A percentile compares a stretch with the other conserved stretches of the same genome.
phyloP scores from a whole-genome alignment of 345 rosid genomes.

The Combretum micranthum region DNA sequence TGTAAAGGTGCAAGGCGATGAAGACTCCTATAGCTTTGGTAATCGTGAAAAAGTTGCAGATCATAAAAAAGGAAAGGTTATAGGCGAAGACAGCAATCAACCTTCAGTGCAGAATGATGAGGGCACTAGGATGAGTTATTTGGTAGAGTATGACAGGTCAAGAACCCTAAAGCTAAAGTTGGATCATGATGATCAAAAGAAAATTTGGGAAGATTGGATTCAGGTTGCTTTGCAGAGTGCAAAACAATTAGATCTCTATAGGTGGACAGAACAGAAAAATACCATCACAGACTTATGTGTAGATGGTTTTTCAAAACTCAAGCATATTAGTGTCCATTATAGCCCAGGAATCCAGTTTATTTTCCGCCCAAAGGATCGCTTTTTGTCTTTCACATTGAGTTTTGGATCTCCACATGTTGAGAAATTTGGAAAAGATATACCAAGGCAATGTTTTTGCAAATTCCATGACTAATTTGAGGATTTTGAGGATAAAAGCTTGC shows the following conservation, averaged over 20 bases:
- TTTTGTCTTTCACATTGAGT: neutral
- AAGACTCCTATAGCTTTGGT: too few relatives aligned
- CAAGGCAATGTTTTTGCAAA: neutral
- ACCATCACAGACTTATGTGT: conserved; percentile 4
- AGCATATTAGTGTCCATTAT: conserved; percentile 6
- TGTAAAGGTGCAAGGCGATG: too few relatives aligned
- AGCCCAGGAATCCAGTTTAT: neutral
- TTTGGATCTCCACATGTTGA: neutral
- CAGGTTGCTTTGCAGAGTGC: conserved; percentile 2
- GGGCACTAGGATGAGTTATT: too few relatives aligned
- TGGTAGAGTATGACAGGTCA: too few relatives aligned
- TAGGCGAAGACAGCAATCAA: too few relatives aligned
- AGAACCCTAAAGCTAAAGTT: too few relatives aligned
- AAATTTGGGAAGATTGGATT: neutral
- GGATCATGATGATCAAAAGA: too few relatives aligned
- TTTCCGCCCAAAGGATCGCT: conserved; percentile 5
- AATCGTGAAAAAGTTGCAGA: too few relatives aligned
- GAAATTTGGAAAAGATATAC: conserved; percentile 10
- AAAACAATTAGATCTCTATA: conserved; percentile 10
- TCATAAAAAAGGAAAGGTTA: too few relatives aligned
- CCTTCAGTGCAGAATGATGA: too few relatives aligned
- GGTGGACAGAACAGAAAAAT: conserved; percentile 1
- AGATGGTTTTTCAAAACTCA: conserved; percentile 11
- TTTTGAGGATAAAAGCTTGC: conserved; percentile 8
- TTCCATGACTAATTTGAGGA: conserved; percentile 11